phyloP scores from a whole-genome alignment of 2,329 filamentous ascomycete species.

The Plectosphaerella sp. region DNA sequence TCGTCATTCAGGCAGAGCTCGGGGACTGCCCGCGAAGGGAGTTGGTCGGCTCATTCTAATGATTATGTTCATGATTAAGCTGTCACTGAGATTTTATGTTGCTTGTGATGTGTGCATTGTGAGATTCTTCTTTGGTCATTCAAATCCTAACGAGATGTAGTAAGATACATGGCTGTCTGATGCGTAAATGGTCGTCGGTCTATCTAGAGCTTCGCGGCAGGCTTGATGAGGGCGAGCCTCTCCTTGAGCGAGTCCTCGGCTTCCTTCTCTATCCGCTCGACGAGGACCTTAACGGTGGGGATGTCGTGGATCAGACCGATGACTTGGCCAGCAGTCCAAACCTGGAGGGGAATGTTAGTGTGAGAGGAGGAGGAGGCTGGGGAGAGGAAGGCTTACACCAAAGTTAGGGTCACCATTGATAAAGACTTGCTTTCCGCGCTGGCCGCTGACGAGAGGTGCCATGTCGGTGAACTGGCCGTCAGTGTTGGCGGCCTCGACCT shows the following conservation, averaged over 20 bases:
- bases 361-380: conserved; percentile 4
- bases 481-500: conserved; percentile 77
- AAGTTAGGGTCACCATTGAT: conserved; percentile 85
- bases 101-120: too few species aligned
- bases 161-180: too few species aligned
- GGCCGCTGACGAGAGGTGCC: conserved; percentile 80
- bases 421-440: conserved; percentile 88
- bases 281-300: conserved; percentile 65
- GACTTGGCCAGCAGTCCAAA: conserved; percentile 96
- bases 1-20: conserved; percentile 1
- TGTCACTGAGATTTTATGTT: too few species aligned
- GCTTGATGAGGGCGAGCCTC: conserved; percentile 49
- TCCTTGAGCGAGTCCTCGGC: conserved; percentile 62
- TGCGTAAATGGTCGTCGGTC: too few species aligned
- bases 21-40: background rate
- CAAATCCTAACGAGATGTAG: too few species aligned
- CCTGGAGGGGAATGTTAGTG: conserved; percentile 40
- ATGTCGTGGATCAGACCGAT: conserved; percentile 86
- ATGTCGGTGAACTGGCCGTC: conserved; percentile 89
- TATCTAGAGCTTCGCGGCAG: conserved; percentile 54
- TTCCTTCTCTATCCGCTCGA: conserved; percentile 72
- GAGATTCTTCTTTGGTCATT: too few species aligned
- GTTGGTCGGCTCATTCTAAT: background rate
- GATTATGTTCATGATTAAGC: conserved; percentile 1
- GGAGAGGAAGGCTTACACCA: conserved; percentile 58